These are phyloP conservation scores for Yarrowia bubula DNA, from an alignment of 805 yeast genomes.

Conservation along the genomic window DNA sequence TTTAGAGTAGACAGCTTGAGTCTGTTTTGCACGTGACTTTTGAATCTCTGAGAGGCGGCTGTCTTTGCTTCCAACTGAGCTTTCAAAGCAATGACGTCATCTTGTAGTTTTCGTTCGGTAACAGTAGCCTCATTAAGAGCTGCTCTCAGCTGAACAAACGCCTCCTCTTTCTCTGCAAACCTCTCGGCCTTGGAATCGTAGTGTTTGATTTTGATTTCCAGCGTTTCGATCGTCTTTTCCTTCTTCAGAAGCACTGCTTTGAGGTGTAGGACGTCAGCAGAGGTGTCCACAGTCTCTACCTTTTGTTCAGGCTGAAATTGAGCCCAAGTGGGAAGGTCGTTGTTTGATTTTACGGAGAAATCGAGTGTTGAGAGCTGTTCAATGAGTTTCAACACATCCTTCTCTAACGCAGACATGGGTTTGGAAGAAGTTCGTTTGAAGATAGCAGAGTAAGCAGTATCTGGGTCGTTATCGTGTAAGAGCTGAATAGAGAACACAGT, in stretches of 20 bases:
- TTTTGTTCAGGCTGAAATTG: constrained; percentile 6
- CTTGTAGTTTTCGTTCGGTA: not conserved
- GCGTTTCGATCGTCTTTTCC: constrained; percentile 16
- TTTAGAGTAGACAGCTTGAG: constrained; percentile 14
- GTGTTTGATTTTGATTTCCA: constrained; percentile 18
- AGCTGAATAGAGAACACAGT: not conserved
- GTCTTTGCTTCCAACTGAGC: not conserved
- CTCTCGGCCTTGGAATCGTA: constrained; percentile 10
- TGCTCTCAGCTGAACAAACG: constrained; percentile 6
- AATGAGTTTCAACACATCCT: not conserved
- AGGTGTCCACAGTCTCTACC: not conserved
- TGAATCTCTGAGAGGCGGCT: constrained; percentile 10
- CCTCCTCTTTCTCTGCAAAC: constrained; percentile 17
- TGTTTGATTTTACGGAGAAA: not conserved
- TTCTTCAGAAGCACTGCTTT: constrained; percentile 11
- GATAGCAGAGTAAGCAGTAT: not conserved
- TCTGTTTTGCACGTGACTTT: constrained; percentile 6
- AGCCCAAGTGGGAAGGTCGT: constrained; percentile 21
- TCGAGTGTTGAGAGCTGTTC: constrained; percentile 1
- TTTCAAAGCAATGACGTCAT: not conserved
- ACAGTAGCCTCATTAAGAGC: constrained; percentile 9
- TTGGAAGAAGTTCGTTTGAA: not conserved
- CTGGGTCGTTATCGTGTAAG: not conserved
- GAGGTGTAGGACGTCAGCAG: constrained; percentile 1
- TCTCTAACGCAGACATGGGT: constrained; percentile 8